Evolutionary conservation across 371 early-diverging fungal species (phyloP), one percentile per base, ranked within the genome.

Genomic region (Haplosporangium sp.): DNA sequence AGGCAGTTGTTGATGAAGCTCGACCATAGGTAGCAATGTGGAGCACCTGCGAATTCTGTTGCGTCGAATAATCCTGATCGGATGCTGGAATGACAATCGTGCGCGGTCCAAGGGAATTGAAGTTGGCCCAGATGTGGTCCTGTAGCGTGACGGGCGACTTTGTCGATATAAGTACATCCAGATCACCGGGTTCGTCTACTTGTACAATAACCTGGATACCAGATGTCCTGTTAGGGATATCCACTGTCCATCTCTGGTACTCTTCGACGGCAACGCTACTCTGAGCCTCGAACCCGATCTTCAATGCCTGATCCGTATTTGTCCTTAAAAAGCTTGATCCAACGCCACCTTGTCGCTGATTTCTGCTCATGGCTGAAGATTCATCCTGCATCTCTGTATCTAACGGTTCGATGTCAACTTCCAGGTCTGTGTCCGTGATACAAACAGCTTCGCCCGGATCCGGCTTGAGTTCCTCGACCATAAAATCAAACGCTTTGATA

Each of bases 401-500:
- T 36, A 86, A 62, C 5, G 90, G 86, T 47, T 87, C 88, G 55
- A 95, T 87, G 64, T 95, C 95, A 10, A 95, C 92, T 42, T 92
- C 92, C 14, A 96, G 80, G 79, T 96, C 96, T 1, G 94, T 94
- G 72, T 96, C 93, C 6, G 94, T 89, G 8, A 90, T 86, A 46
- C 85, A 90, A 12, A 91, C 93, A 42, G 87, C 92, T 23, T 76
- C 74, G 18, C 68, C 74, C 16, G 68, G 64, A 9, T 63, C 63
- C 0, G 95, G 94, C 74, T 91, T 87, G 10, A 95, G 79, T 14
- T 92, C 90, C 8, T 83, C 82, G 0, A 95, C 91, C 20, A 89
- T 70, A 62, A 95, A 95, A 6, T 80, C 76, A 70, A 88, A 86
- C 2, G 65, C 61, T 7, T 81, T 74, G 1, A 82, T 82, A 6